Conservation (phyloP, 2,329 filamentous ascomycete species). For the Aureobasidium namibiae region DNA sequence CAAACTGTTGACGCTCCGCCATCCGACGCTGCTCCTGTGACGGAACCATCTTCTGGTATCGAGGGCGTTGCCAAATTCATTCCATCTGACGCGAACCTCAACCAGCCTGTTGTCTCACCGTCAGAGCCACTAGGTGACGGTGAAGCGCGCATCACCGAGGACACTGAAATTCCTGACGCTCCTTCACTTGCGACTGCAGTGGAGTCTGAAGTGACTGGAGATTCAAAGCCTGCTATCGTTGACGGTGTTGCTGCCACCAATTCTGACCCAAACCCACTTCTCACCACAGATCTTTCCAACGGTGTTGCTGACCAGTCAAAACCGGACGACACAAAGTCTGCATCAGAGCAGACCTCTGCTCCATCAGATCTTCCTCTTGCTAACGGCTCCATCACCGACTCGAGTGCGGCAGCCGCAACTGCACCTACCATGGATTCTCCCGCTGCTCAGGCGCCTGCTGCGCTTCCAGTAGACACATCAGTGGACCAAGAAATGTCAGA, state of each 20-base stretch:
- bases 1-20: slow-evolving; percentile 12
- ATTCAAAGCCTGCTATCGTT: neutral
- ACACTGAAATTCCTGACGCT: slow-evolving; percentile 14
- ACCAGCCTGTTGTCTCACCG: slow-evolving; percentile 35
- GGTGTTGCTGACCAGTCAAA: slow-evolving; percentile 43
- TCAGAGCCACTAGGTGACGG: slow-evolving; percentile 30
- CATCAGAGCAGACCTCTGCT: neutral
- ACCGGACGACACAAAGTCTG: slow-evolving; percentile 11
- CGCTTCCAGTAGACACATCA: neutral
- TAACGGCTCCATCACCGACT: neutral
- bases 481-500: slow-evolving; percentile 28
- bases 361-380: neutral
- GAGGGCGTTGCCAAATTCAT: slow-evolving; percentile 36
- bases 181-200: neutral
- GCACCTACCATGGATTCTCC: slow-evolving; percentile 13
- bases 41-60: slow-evolving; percentile 36
- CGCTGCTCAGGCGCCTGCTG: neutral
- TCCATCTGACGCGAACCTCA: slow-evolving; percentile 32
- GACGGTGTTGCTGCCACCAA: neutral
- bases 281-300: slow-evolving; percentile 10
- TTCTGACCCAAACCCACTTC: neutral
- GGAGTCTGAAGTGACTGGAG: slow-evolving; percentile 13
- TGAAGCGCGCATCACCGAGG: slow-evolving; percentile 18
- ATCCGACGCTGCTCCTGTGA: slow-evolving; percentile 25
- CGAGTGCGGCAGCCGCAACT: neutral